Evolutionary conservation across 2,329 filamentous ascomycete genomes (phyloP), one percentile per base, ranked within the genome.

Genomic region (Diplocarpon mali): DNA sequence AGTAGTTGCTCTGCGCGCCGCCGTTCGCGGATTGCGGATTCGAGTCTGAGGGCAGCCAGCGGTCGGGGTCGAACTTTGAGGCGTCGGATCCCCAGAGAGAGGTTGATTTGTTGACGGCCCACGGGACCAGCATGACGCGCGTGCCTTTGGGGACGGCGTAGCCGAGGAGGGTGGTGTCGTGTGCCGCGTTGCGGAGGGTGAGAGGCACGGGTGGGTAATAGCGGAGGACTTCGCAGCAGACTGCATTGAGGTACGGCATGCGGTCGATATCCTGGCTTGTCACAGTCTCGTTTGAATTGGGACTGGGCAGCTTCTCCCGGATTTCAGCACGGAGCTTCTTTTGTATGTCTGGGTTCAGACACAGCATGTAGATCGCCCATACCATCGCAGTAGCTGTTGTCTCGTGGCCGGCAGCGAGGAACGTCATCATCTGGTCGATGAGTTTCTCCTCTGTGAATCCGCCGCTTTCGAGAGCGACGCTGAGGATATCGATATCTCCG

Each of bases 341-440:
- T 64, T 92, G 84, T 2, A 84, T 67, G 0, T 78, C 70, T 0
- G 76, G 79, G 54, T 86, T 64, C 15, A 71, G 69, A 54, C 76
- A 76, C n/a, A 92, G 72, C 35, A 81, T 67, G 59, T 87, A 85
- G 7, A 79, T 64, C 2, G 80, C 75, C 83, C 84, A 90, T n/a
- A 80, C 83, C 59, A 92, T 70, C 14, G 84, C 73, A 1, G 79
- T 74, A 1, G 85, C 78, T 0, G 84, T 89, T 1, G 85, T 90
- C 65, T 90, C 84, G 62, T 90, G 85, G 16, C 81, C 82, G 0
- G 87, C 87, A 1, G 82, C 83, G 5, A 93, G 74, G 67, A 93
- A 92, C 0, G 85, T 93, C 85, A 93, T 92, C 60, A 92, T 75
- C 64, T 94, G 87, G 61, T 92, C 83, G 30, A 87, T 76, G n/a